Evolutionary conservation across 1,284 basidiomycete genomes (phyloP).

Genomic region (Heterobasidion parviporum): DNA sequence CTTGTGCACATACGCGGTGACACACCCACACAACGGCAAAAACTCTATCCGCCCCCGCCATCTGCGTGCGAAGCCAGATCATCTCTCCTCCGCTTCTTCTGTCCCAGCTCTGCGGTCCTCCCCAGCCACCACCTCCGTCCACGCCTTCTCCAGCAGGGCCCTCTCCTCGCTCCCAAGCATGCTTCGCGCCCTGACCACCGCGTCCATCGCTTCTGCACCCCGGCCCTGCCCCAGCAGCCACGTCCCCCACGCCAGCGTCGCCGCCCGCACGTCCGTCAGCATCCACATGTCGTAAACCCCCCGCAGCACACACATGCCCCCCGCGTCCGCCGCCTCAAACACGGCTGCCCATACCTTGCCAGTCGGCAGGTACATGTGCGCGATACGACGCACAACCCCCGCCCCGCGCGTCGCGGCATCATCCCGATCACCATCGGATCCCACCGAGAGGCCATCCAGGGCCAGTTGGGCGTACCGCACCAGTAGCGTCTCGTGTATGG

Average conservation of each 20-base stretch:
- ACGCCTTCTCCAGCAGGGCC: constrained; percentile 17
- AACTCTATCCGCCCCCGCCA: constrained; percentile 2
- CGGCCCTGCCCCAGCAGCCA: constrained; percentile 35
- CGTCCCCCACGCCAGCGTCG: constrained; percentile 35
- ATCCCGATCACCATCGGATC: neutral
- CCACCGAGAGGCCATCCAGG: constrained; percentile 1
- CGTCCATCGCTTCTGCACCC: constrained; percentile 20
- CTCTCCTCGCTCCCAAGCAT: constrained; percentile 11
- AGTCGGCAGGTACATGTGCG: constrained; percentile 31
- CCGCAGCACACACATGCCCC: constrained; percentile 21
- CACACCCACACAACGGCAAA: constrained; percentile 4
- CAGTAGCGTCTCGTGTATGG: constrained; percentile 40
- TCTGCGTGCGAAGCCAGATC: constrained; percentile 2
- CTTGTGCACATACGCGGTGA: neutral
- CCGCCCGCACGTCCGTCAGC: constrained; percentile 23
- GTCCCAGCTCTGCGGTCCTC: neutral
- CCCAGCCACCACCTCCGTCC: constrained; percentile 14
- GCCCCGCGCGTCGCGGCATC: constrained; percentile 17
- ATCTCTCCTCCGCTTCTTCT: constrained; percentile 5
- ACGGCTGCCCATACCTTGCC: constrained; percentile 35
- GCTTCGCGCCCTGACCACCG: constrained; percentile 16
- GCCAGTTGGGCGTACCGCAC: constrained; percentile 30
- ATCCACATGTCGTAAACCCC: constrained; percentile 37
- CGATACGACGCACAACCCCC: constrained; percentile 30
- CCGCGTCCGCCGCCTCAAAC: constrained; percentile 21